Evolutionary conservation across 352 stramenopile genomes (phyloP).

Genomic region (Phytophthora hybrid): DNA sequence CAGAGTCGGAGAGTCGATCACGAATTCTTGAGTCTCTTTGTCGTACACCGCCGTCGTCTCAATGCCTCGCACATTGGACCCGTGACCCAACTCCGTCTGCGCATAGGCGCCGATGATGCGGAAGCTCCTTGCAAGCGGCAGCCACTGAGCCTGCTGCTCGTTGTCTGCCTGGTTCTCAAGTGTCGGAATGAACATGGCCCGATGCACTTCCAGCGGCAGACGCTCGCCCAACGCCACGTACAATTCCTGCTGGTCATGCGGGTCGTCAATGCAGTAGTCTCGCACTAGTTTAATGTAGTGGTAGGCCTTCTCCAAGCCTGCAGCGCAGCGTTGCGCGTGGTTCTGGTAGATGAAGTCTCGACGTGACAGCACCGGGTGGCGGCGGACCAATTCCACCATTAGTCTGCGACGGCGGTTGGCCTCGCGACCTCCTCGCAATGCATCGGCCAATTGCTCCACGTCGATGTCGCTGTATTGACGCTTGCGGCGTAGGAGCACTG

Average conservation of each 20-base stretch:
- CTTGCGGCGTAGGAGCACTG: conserved; percentile 29
- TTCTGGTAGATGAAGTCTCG: conserved; percentile 30
- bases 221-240: conserved; percentile 36
- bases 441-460: conserved; percentile 27
- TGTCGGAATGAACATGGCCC: conserved; percentile 36
- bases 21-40: conserved; percentile 86
- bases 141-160: conserved; percentile 29
- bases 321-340: conserved; percentile 33
- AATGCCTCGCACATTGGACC: conserved; percentile 35
- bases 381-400: conserved; percentile 33
- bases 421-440: conserved; percentile 34
- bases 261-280: conserved; percentile 26
- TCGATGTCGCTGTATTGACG: conserved; percentile 31
- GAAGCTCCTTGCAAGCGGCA: conserved; percentile 31
- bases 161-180: conserved; percentile 39
- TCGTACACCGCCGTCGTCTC: conserved; percentile 58
- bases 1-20: conserved; percentile 94
- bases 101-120: conserved; percentile 34
- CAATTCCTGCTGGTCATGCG: conserved; percentile 29
- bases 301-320: conserved; percentile 34
- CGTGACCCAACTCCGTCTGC: conserved; percentile 37
- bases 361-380: conserved; percentile 30
- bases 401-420: conserved; percentile 37
- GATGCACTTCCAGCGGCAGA: conserved; percentile 38
- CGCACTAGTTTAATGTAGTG: conserved; percentile 40